A percentile compares a stretch with the other conserved stretches of the same genome.
These are phyloP conservation scores for Waltiozyma sp. DNA, from an alignment of 1,139 yeast genomes.

Conservation along the genomic window DNA sequence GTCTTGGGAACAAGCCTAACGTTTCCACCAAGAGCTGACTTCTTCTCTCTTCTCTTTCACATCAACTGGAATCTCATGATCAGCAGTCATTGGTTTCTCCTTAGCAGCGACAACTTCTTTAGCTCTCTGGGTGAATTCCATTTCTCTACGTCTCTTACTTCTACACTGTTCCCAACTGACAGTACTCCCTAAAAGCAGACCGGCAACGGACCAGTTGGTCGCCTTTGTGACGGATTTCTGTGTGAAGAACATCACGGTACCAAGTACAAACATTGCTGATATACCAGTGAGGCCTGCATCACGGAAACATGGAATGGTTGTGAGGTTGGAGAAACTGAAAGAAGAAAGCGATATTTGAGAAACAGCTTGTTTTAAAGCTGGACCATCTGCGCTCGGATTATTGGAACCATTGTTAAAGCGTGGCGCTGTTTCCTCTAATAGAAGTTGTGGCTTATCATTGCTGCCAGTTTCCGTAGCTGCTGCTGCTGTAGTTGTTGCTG, in stretches of 20 bases:
- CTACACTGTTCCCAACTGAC: conserved; percentile 94
- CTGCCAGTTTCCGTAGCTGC: conserved; percentile 1
- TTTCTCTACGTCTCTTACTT: conserved; percentile 50
- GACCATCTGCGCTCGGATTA: conserved; percentile 12
- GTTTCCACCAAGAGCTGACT: conserved; percentile 17
- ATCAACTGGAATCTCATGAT: conserved; percentile 11
- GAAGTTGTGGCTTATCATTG: conserved; percentile 14
- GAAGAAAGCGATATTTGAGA: conserved; percentile 30
- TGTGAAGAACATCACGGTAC: conserved; percentile 58
- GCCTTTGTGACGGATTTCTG: conserved; percentile 55
- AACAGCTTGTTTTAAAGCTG: conserved; percentile 24
- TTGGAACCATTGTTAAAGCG: conserved; percentile 22
- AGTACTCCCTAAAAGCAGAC: conserved; percentile 67
- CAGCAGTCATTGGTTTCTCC: conserved; percentile 28
- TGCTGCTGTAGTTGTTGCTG: conserved; percentile 1
- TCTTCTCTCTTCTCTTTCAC: conserved; percentile 9
- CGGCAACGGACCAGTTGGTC: conserved; percentile 76
- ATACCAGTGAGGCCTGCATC: conserved; percentile 84
- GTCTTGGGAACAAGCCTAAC: conserved; percentile 1
- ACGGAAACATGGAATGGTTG: conserved; percentile 77
- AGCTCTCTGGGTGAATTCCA: conserved; percentile 48
- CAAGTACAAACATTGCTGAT: conserved; percentile 72
- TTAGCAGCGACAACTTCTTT: conserved; percentile 34
- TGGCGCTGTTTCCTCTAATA: conserved; percentile 28
- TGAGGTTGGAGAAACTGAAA: conserved; percentile 42